Base-by-base conservation (phyloP, 805 yeast species). In the Komagataella mondaviorum region DNA sequence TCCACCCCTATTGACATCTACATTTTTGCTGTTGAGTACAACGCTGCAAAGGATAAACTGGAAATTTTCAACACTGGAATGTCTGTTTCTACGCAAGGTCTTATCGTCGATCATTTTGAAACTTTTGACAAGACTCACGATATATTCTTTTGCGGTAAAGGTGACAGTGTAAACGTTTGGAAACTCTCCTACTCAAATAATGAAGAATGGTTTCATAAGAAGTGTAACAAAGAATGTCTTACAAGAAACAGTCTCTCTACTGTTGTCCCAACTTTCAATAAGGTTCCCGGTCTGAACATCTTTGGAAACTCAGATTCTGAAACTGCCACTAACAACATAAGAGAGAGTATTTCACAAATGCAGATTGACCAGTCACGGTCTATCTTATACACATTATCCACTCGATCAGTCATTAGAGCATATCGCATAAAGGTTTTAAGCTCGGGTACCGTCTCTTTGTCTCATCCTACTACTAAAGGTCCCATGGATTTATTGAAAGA, bases 151-250 rank as follows among this genome's bases (percentile, higher is more conserved):
- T 75, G 86, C 6, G 95, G 96, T n/a, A 76, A 75, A 45, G 80
- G 83, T 18, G 88, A 86, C 56, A 91, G 89, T 1, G 68, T 73
- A 44, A 81, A 90, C 57, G 73, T 93, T 46, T 93, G 96, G 96
- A 91, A 88, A 61, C 70, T 93, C 51, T 82, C 80, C 53, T 93
- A 93, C 63, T 77, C 90, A 5, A 85, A 83, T 56, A 77, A 85
- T 23, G 93, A 88, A 48, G 83, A 87, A 51, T 91, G 96, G 87
- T 88, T 88, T 63, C 80, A 82, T 55, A 83, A 86, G 60, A 85
- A 83, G 59, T 86, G 95, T 61, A 80, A 80, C 58, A 89, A 89
- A 64, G 80, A 83, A 45, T 88, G 97, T 63, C 73, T 87, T 51
- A 88, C 97, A 47, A 81, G 79, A 66, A 78, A 78, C 56, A 81